phyloP scores from a whole-genome alignment of 2,329 filamentous ascomycete species.

The Fusarium lyarnte region DNA sequence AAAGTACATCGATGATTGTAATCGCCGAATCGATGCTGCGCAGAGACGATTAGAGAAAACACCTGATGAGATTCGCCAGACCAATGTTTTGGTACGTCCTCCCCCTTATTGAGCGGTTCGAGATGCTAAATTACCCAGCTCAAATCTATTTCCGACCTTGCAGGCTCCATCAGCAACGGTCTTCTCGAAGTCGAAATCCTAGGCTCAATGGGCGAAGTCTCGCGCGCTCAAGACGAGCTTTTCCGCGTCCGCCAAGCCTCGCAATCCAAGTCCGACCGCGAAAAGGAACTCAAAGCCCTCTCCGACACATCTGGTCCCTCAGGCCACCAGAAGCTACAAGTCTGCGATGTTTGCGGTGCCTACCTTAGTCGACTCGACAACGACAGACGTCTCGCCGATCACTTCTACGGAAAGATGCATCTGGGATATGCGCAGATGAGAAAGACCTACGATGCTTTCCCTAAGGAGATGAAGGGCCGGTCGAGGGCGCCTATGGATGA shows the following conservation, averaged over 20 bases:
- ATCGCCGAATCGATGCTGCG: slow-evolving; percentile 88
- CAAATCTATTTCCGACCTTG: slow-evolving; percentile 85
- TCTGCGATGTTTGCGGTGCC: slow-evolving; percentile 97
- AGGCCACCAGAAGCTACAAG: slow-evolving; percentile 97
- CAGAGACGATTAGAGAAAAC: slow-evolving; percentile 96
- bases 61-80: slow-evolving; percentile 95
- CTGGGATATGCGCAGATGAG: slow-evolving; percentile 98
- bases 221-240: slow-evolving; percentile 85
- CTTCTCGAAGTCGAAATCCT: slow-evolving; percentile 87
- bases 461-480: slow-evolving; percentile 83
- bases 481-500: slow-evolving; percentile 67
- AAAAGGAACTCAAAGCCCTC: slow-evolving; percentile 88
- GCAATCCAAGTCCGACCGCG: slow-evolving; percentile 82
- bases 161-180: slow-evolving; percentile 80
- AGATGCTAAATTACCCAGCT: slow-evolving; percentile 55
- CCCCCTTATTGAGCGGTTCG: accelerated
- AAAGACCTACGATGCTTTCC: slow-evolving; percentile 87
- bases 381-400: slow-evolving; percentile 90
- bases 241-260: slow-evolving; percentile 85
- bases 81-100: slow-evolving; percentile 75
- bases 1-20: slow-evolving; percentile 97
- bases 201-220: slow-evolving; percentile 82
- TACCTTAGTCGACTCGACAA: slow-evolving; percentile 94
- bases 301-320: slow-evolving; percentile 92
- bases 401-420: slow-evolving; percentile 99